Evolutionary conservation across 78 protist species (phyloP), one percentile per base, ranked within the genome.

Genomic region (Dictyostelium firmibasis): DNA sequence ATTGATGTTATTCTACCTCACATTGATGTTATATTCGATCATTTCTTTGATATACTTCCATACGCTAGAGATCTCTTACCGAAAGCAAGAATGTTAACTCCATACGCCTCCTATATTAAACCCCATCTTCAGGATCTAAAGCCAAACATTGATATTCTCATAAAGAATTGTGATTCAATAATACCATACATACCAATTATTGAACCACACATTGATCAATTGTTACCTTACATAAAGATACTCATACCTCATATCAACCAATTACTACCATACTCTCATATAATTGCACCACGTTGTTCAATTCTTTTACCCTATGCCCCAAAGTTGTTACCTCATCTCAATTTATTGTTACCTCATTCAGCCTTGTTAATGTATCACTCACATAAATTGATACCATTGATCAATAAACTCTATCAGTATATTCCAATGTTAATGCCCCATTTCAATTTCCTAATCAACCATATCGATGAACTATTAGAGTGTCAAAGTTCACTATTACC

Each of bases 361-460:
- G 41, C 94, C 14, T 38, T 89, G 47, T 47, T 89, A 18, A 89
- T 89, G 81, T 89, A 79, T 27, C 94, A 89, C 23, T 81, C 88
- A 11, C 94, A 89, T 43, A 78, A 81, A 8, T 60, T 89, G 4
- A 89, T 89, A 13, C 94, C 94, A 10, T 41, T 89, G 44, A 81
- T 89, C 83, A 89, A 89, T 60, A 31, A 29, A 27, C 29, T 89
- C 60, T 81, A 89, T 50, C 94, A 86, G 7, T 89, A 81, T 35
- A 89, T 89, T n/a, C 94, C 94, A 35, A 53, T 13, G n/a, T 43
- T 89, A 64, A 89, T 89, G 94, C 94, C 94, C 18, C 94, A 89
- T 84, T 89, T 89, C 53, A 60, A 41, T 20, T 67, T 81, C 10
- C 31, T 89, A 9, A 31, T 81, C 27, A 36, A 44, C 11, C 87